A percentile compares a stretch with the other conserved stretches of the same genome.
Conservation (phyloP, 257 asterid genomes). For the Solanum ahanhuiri region DNA sequence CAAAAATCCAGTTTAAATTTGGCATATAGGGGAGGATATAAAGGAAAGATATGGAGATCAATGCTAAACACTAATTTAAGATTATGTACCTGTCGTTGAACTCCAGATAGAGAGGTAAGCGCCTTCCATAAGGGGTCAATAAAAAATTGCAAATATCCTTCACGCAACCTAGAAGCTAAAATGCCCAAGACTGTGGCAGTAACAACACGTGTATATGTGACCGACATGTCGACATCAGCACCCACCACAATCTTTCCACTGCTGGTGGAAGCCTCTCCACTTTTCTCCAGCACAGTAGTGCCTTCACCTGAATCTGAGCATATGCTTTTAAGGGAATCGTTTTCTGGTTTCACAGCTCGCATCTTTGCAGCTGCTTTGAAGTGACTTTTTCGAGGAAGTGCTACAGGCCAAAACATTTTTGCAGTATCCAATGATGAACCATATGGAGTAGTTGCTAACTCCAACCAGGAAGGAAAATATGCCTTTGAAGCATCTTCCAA, state of each 20-base stretch:
- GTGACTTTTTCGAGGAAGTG: slow-evolving; percentile 96
- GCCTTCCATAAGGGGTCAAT: slow-evolving; percentile 82
- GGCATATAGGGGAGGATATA: neutral
- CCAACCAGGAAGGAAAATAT: slow-evolving; percentile 83
- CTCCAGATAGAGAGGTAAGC: slow-evolving; percentile 79
- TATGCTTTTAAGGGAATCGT: slow-evolving; percentile 35
- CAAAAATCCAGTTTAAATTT: neutral
- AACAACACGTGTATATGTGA: slow-evolving; percentile 79
- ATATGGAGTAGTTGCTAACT: slow-evolving; percentile 84
- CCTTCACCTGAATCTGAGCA: slow-evolving; percentile 37
- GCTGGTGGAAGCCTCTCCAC: slow-evolving; percentile 46
- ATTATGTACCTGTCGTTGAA: slow-evolving; percentile 80
- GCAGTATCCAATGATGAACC: slow-evolving; percentile 75
- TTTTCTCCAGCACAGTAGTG: slow-evolving; percentile 34
- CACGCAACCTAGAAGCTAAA: slow-evolving; percentile 70
- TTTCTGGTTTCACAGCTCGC: slow-evolving; percentile 69
- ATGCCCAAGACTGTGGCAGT: slow-evolving; percentile 83
- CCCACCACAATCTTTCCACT: slow-evolving; percentile 83
- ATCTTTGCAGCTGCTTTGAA: slow-evolving; percentile 96
- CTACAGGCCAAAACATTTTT: slow-evolving; percentile 96
- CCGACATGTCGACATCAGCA: slow-evolving; percentile 78
- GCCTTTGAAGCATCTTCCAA: slow-evolving; percentile 64
- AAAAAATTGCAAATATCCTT: slow-evolving; percentile 50
- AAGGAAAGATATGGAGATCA: neutral
- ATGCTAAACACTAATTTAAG: neutral